Conservation (phyloP, 306 rosid species). For the Castanea crenata region DNA sequence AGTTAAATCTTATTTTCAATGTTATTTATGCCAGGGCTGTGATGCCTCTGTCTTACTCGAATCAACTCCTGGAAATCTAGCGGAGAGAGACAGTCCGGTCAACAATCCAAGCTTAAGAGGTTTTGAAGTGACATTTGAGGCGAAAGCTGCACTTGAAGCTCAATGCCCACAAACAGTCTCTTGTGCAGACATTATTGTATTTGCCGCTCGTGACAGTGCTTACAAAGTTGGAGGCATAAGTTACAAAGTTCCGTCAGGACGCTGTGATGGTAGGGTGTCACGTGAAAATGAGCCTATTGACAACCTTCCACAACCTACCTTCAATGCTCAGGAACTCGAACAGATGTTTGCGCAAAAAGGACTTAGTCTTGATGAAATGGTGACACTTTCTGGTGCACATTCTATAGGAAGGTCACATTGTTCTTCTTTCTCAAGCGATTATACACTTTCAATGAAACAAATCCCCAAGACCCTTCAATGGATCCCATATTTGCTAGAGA, state of each 20-base stretch:
- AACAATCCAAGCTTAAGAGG: slow-evolving; percentile 40
- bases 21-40: slow-evolving; percentile 22
- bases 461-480: slow-evolving; percentile 15
- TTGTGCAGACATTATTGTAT: slow-evolving; percentile 38
- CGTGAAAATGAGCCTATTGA: neutral
- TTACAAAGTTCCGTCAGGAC: neutral
- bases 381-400: slow-evolving; percentile 11
- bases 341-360: neutral
- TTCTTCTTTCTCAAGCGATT: slow-evolving; percentile 11
- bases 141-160: slow-evolving; percentile 31
- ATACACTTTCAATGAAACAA: neutral
- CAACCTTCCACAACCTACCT: neutral
- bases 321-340: neutral
- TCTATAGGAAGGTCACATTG: neutral
- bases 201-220: slow-evolving; percentile 37
- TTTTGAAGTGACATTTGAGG: slow-evolving; percentile 32
- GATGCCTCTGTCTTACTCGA: slow-evolving; percentile 37
- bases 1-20: neutral
- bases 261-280: neutral
- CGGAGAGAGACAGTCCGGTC: slow-evolving; percentile 29
- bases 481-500: neutral
- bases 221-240: neutral
- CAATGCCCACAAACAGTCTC: slow-evolving; percentile 36
- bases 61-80: slow-evolving; percentile 18
- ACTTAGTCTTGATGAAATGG: slow-evolving; percentile 7